Percentiles rank a stretch among this genome's conserved stretches.
Conservation (phyloP, 371 early-diverging fungal species). For the Apophysomyces variabilis region DNA sequence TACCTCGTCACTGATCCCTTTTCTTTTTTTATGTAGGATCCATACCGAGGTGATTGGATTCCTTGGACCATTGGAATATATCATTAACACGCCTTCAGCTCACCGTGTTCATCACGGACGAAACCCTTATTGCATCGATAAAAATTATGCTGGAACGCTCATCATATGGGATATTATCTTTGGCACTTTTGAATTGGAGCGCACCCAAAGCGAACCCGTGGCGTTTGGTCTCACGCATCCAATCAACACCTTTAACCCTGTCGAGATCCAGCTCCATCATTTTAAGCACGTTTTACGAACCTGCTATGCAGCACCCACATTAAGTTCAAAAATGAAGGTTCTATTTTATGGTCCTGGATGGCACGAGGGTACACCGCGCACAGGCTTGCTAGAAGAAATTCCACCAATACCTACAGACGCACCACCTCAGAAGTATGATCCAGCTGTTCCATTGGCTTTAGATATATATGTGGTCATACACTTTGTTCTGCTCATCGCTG, state of each 20-base stretch:
- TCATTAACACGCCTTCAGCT: conserved; percentile 62
- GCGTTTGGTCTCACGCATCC: conserved; percentile 61
- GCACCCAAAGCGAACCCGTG: conserved; percentile 44
- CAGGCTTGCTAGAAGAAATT: conserved; percentile 50
- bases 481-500: conserved; percentile 35
- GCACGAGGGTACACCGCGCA: conserved; percentile 53
- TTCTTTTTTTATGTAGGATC: conserved; percentile 17
- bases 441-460: conserved; percentile 36
- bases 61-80: conserved; percentile 57
- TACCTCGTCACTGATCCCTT: conserved; percentile 19
- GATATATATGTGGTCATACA: conserved; percentile 41
- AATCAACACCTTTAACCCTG: conserved; percentile 60
- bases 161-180: conserved; percentile 66
- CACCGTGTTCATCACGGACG: conserved; percentile 65
- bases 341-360: conserved; percentile 66
- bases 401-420: conserved; percentile 44
- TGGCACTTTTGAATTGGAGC: conserved; percentile 59
- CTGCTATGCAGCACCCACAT: conserved; percentile 30
- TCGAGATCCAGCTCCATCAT: conserved; percentile 55
- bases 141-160: conserved; percentile 62
- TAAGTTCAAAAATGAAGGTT: conserved; percentile 50
- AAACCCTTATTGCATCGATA: conserved; percentile 65
- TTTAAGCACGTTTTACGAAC: conserved; percentile 40
- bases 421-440: conserved; percentile 55
- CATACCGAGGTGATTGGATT: conserved; percentile 31